Evolutionary conservation across 2,329 filamentous ascomycete species (phyloP).

Genomic region (Pseudocercospora macadamiae): DNA sequence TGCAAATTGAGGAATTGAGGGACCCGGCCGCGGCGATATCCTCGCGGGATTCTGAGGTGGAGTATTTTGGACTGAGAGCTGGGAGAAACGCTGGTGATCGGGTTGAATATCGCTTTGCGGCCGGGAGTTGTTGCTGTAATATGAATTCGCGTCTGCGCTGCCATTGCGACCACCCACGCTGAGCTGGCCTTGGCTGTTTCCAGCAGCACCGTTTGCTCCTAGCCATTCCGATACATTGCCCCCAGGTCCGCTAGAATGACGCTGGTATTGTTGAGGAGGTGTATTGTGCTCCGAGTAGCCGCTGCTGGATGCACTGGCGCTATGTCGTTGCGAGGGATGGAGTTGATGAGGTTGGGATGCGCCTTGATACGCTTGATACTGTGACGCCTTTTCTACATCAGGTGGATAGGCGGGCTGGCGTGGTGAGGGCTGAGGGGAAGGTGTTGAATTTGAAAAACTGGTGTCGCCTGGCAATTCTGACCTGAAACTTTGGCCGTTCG

Average conservation of each 20-base stretch:
- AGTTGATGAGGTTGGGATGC: conserved; percentile 19
- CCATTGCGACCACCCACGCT: conserved; percentile 13
- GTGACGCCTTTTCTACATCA: conserved; percentile 12
- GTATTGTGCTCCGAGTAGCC: conserved; percentile 17
- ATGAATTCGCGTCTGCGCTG: conserved; percentile 1
- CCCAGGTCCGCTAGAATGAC: conserved; percentile 10
- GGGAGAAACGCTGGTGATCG: conserved; percentile 31
- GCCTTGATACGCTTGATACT: conserved; percentile 25
- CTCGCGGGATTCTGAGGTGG: conserved; percentile 7
- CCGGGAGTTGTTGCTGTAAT: conserved; percentile 9
- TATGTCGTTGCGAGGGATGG: conserved; percentile 9
- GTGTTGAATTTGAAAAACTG: conserved; percentile 15
- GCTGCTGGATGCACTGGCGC: conserved; percentile 5
- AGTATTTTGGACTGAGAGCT: conserved; percentile 16
- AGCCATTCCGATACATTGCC: conserved; percentile 24
- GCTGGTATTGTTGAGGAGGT: conserved; percentile 14
- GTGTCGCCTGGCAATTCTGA: conserved; percentile 36
- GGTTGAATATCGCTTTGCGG: conserved; percentile 23
- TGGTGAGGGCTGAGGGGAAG: conserved; percentile 26
- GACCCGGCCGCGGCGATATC: neutral
- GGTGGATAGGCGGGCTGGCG: conserved; percentile 13
- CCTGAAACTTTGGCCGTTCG: conserved; percentile 27
- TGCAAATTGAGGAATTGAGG: neutral
- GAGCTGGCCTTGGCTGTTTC: too few species aligned
- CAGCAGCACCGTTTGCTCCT: neutral